Conservation (phyloP, 352 stramenopile species). For the Peronospora farinosa region DNA sequence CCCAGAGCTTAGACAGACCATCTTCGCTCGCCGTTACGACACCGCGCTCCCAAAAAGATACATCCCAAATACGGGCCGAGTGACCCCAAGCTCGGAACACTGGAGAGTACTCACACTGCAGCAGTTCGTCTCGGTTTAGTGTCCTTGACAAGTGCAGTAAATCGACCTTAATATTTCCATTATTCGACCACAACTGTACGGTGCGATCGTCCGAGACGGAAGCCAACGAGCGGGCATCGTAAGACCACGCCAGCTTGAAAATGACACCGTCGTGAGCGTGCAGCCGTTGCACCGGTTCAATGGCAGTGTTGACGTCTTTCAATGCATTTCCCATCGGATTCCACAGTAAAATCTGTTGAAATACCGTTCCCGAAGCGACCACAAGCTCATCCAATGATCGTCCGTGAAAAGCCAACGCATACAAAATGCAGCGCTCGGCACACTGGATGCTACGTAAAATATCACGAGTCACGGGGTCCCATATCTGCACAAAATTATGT, state of each 20-base stretch:
- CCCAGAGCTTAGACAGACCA: conserved; percentile 70
- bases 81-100: conserved; percentile 79
- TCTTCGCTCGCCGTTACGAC: conserved; percentile 73
- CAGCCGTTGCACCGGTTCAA: conserved; percentile 48
- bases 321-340: conserved; percentile 29
- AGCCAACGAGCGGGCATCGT: conserved; percentile 52
- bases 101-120: conserved; percentile 34
- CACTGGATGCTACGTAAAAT: conserved; percentile 61
- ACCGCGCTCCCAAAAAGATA: conserved; percentile 49
- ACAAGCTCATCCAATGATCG: conserved; percentile 47
- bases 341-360: conserved; percentile 84
- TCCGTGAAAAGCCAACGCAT: conserved; percentile 75
- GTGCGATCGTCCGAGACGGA: conserved; percentile 84
- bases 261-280: conserved; percentile 81
- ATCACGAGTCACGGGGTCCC: conserved; percentile 35
- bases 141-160: conserved; percentile 7
- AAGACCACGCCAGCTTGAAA: conserved; percentile 79
- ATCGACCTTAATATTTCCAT: conserved; percentile 8
- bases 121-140: conserved; percentile 8
- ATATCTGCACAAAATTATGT: conserved; percentile 84
- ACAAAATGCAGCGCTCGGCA: conserved; percentile 77
- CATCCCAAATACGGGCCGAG: conserved; percentile 80
- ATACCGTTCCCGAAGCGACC: conserved; percentile 79
- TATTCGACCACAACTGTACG: conserved; percentile 73
- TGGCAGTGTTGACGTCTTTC: conserved; percentile 7